A percentile compares a stretch with the other conserved stretches of the same genome.
phyloP scores from a whole-genome alignment of 345 rosid genomes.

The Lepidium sativum region DNA sequence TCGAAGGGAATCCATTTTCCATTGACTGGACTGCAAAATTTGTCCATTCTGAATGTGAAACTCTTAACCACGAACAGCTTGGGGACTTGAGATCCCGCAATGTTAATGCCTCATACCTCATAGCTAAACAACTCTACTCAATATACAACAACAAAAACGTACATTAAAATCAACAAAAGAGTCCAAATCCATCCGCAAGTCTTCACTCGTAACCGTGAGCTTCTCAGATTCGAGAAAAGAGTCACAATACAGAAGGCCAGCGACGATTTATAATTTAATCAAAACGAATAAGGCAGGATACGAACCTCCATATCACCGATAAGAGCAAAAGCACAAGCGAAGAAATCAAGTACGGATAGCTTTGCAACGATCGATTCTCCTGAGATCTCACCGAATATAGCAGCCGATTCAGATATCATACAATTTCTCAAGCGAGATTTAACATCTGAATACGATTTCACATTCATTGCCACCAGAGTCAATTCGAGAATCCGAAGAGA shows the following conservation, averaged over 20 bases:
- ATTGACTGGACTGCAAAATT: constrained; percentile 52
- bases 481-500: constrained; percentile 54
- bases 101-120: constrained; percentile 64
- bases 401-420: constrained; percentile 43
- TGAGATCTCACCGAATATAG: constrained; percentile 31
- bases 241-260: neutral
- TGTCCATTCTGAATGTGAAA: constrained; percentile 56
- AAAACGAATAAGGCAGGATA: neutral
- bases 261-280: neutral
- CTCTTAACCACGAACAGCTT: constrained; percentile 38
- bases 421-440: constrained; percentile 40
- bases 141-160: neutral
- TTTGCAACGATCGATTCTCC: constrained; percentile 39
- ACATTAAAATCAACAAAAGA: neutral
- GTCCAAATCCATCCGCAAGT: neutral
- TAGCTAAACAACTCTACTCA: constrained; percentile 55
- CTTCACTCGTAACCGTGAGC: neutral
- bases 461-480: constrained; percentile 44
- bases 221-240: neutral
- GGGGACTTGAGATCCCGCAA: constrained; percentile 48
- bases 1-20: constrained; percentile 42
- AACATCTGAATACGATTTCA: constrained; percentile 32
- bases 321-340: constrained; percentile 63
- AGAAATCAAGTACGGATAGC: constrained; percentile 63
- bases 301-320: constrained; percentile 63